Base-by-base conservation (phyloP, 1,284 basidiomycete species). In the Puccinia horiana region DNA sequence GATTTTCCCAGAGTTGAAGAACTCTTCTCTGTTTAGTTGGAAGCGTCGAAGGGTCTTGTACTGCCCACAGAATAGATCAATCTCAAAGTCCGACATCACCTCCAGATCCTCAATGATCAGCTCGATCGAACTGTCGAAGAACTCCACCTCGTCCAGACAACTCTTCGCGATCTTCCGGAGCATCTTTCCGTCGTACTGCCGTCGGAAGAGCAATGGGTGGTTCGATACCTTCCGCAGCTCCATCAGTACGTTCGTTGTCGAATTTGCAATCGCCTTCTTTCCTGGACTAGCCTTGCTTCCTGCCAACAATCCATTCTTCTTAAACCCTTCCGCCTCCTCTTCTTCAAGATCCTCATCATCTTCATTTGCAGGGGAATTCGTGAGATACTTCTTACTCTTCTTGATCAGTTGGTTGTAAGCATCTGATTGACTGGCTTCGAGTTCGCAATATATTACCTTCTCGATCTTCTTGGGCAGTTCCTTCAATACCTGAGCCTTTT, bases 131-230 rank as follows among this genome's bases (percentile, higher is more conserved):
- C 93, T 93, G 16, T 93, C 93, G 42, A 92, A 88, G 90, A 92
- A 97, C 85, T 96, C 93, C 3, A 94, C 92, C 86, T 98, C 96
- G 86, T 95, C 95, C 86, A 99, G 87, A 82, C 97, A 90, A 73
- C 93, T 91, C 85, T 91, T 92, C 0, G 96, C 91, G 84, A 99
- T 91, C 1, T 90, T 88, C 32, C 90, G 90, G 84, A 99, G 88
- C 74, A 89, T 91, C 47, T 91, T 90, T 85, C 96, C 93, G 47
- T 92, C 92, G 87, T 94, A 99, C 9, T 90, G 89, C 29, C 91
- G 91, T 29, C 97, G 90, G 89, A 99, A 98, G 4, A 99, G 89
- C 91, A 99, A 92, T 3, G 97, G 96, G 88, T 99, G 97, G 67
- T 92, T 93, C 0, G 96, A 93, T 1, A 96, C 96, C 88, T 99